phyloP scores from a whole-genome alignment of 2,329 filamentous ascomycete genomes.

The Cladosporium sp. region DNA sequence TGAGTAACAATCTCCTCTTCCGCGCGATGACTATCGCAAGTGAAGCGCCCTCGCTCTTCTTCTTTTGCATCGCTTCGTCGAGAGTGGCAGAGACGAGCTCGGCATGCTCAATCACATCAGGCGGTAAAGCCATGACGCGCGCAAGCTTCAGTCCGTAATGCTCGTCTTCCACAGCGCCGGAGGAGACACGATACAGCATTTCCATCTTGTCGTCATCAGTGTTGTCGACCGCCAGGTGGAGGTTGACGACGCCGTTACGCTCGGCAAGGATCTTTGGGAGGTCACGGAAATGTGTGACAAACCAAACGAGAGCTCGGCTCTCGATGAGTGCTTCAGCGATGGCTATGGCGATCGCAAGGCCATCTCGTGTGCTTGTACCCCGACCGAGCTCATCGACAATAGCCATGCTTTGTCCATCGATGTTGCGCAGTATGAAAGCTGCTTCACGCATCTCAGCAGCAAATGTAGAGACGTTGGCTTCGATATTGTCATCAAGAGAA shows the following conservation, averaged over 20 bases:
- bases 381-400: slow-evolving; percentile 91
- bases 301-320: slow-evolving; percentile 76
- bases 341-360: slow-evolving; percentile 81
- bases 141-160: slow-evolving; percentile 86
- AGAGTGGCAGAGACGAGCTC: slow-evolving; percentile 62
- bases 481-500: slow-evolving; percentile 80
- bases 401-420: slow-evolving; percentile 60
- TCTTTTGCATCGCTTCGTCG: slow-evolving; percentile 45
- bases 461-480: slow-evolving; percentile 90
- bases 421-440: slow-evolving; percentile 83
- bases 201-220: slow-evolving; percentile 60
- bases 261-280: slow-evolving; percentile 71
- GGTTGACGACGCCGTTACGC: slow-evolving; percentile 72
- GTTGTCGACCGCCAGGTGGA: slow-evolving; percentile 70
- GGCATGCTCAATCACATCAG: slow-evolving; percentile 63
- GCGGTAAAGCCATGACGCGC: slow-evolving; percentile 67
- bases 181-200: slow-evolving; percentile 81
- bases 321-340: slow-evolving; percentile 84
- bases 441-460: slow-evolving; percentile 94
- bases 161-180: slow-evolving; percentile 65
- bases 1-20: slow-evolving; percentile 69
- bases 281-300: slow-evolving; percentile 88
- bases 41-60: slow-evolving; percentile 56
- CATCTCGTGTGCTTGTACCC: slow-evolving; percentile 84
- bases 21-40: slow-evolving; percentile 55